phyloP scores from a whole-genome alignment of 2,329 filamentous ascomycete species.

The Diaporthe sp. region DNA sequence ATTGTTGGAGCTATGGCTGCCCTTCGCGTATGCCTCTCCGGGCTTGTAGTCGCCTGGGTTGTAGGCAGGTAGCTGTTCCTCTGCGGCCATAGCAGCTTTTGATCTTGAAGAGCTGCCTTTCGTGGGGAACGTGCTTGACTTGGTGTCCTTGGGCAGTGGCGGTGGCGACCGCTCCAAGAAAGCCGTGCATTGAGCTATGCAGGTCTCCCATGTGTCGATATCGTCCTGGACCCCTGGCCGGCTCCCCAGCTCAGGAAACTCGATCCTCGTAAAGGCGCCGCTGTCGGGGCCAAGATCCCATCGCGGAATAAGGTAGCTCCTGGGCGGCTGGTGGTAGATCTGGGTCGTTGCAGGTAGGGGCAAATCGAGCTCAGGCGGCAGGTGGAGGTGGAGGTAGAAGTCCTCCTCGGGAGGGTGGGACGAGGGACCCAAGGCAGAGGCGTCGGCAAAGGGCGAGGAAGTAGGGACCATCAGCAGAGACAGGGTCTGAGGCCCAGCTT shows the following conservation, averaged over 20 bases:
- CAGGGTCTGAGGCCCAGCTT: constrained; percentile 88
- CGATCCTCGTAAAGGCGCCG: constrained; percentile 91
- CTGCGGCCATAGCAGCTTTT: constrained; percentile 56
- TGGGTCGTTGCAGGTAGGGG: constrained; percentile 95
- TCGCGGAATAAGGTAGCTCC: constrained; percentile 92
- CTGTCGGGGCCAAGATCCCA: constrained; percentile 93
- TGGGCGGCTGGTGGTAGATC: constrained; percentile 95
- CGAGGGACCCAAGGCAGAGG: constrained; percentile 64
- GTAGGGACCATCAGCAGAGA: constrained; percentile 97
- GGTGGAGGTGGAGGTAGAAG: constrained; percentile 95
- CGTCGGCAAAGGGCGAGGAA: constrained; percentile 76
- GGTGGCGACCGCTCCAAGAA: constrained; percentile 88
- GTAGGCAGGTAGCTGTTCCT: constrained; percentile 72
- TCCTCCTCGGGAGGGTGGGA: constrained; percentile 79
- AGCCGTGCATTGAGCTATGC: constrained; percentile 96
- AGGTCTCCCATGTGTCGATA: constrained; percentile 96
- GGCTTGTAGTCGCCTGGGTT: constrained; percentile 85
- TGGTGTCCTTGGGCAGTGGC: constrained; percentile 54
- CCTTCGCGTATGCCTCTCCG: constrained; percentile 81
- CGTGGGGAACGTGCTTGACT: constrained; percentile 31
- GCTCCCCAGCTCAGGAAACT: constrained; percentile 83
- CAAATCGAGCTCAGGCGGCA: constrained; percentile 93
- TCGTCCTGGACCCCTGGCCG: constrained; percentile 87
- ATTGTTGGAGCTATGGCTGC: constrained; percentile 67
- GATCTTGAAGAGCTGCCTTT: constrained; percentile 43